Evolutionary conservation across 106 monocot genomes (phyloP), one percentile per base, ranked within the genome.

Genomic region (Allium sativum): DNA sequence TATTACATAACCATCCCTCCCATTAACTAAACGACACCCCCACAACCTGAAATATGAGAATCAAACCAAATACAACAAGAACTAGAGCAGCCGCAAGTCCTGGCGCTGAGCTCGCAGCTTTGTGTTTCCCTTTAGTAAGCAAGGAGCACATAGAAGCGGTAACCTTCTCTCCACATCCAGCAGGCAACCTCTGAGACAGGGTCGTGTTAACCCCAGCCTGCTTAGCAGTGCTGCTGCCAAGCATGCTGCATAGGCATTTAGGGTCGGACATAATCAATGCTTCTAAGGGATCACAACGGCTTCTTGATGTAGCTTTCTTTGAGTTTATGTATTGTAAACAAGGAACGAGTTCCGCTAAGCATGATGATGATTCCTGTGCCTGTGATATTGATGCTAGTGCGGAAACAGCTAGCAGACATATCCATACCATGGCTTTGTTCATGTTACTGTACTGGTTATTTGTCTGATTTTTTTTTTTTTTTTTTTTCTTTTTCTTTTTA

Each of bases 301-400:
- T 65, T 55, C 31, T 75, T 15, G 86, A 64, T 2, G 81, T 78
- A 3, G 69, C 62, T 45, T 53, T 61, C 12, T 59, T 73, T 0
- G 77, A 75, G 57, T 70, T 76, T 62, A 79, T 65, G 73, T 61
- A 86, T 64, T 72, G 61, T 67, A 86, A 53, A 67, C 82, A 86
- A 8, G 79, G 79, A 9, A 79, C 61, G 6, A 86, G 73, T 70
- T 82, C 59, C 55, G 56, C 68, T 8, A 76, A 65, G 70, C 86
- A 31, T 1, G 4, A 86, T 9, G 59, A 14, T 10, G 59, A 59
- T 41, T 59, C 43, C 40, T 59, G 59, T 43, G 59, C 59, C 17
- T 16, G 16, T 7, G 43, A 42, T 10, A 40, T 44, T 16, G 42
- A 44, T 59, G 59, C 59, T 1, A 59, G 17, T 7, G 44, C 43